Evolutionary conservation across 1,284 basidiomycete species (phyloP), one percentile per base, ranked within the genome.

Genomic region (Tetrapyrgos nigripes): DNA sequence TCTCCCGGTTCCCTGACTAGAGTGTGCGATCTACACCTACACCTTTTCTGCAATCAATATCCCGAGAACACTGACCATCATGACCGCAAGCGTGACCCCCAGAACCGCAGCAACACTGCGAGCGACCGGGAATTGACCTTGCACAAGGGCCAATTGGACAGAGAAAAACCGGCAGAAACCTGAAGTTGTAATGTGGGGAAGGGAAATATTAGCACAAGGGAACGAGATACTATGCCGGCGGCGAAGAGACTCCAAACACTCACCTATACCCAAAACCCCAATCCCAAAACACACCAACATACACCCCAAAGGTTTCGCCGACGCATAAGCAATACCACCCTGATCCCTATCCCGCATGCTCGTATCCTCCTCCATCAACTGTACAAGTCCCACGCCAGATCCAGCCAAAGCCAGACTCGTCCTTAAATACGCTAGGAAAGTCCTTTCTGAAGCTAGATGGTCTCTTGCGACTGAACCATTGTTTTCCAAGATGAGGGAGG

Each of bases 121-220:
- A 14, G 85, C 82, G 9, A 81, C 78, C 6, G 86, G 86, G 61
- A 85, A 89, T 44, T 74, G 68, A 5, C 85, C 84, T 28, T 75
- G 68, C 1, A 79, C 77, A 31, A 89, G 73, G 3, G 82, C 76
- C 5, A 65, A 62, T 64, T 88, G 86, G n/a, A 88, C 70, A 11
- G 74, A 60, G 67, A 88, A 88, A 67, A 85, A 88, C 5, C 86
- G 78, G 17, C 66, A 64, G 14, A 81, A 69, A 26, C 85, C 85
- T 82, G 55, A 47, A 45, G 23, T 1, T 21, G 48, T 48, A 27
- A 17, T 10, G 35, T 54, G 23, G 47, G 27, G 9, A 33, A 33
- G 31, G 31, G 8, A 8, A 33, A 8, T 33, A 8, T 8, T 33
- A 8, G 31, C 37, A 17, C 4, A 4, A 40, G n/a, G 37, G 17